Conservation (phyloP, 176 grass and related monocot genomes). For the Oryza brachyantha region DNA sequence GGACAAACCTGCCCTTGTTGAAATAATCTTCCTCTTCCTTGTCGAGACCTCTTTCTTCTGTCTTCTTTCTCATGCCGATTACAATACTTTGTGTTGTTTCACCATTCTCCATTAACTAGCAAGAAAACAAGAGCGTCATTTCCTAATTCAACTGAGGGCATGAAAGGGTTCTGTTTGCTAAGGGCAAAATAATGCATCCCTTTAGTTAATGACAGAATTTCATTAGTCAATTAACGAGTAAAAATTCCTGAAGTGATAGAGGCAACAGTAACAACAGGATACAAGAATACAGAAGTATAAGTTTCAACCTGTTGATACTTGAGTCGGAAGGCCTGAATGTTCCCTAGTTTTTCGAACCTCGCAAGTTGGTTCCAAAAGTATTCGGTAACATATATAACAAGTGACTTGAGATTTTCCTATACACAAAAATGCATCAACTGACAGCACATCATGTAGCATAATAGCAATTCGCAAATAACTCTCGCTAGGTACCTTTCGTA, state of each 20-base stretch:
- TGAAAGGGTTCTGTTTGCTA: background rate
- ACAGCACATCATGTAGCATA: background rate
- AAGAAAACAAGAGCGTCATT: constrained; percentile 27
- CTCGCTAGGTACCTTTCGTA: constrained; percentile 60
- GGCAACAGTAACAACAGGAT: constrained; percentile 9
- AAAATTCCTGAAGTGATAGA: background rate
- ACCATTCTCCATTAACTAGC: constrained; percentile 49
- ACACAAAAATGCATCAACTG: constrained; percentile 33
- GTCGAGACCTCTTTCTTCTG: constrained; percentile 55
- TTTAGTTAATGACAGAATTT: no score
- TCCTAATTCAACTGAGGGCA: constrained; percentile 23
- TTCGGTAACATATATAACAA: constrained; percentile 60
- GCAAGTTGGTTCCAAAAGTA: constrained; percentile 61
- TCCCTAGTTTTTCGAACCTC: constrained; percentile 58
- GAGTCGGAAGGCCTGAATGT: constrained; percentile 61
- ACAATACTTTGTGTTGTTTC: constrained; percentile 38
- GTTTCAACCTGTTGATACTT: constrained; percentile 67
- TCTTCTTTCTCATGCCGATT: constrained; percentile 52
- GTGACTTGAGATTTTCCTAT: constrained; percentile 70
- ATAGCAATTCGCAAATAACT: constrained; percentile 12
- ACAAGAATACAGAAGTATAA: background rate
- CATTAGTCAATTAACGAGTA: background rate
- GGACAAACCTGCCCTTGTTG: constrained; percentile 67
- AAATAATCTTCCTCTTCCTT: constrained; percentile 83
- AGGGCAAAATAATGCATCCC: background rate